Percentiles rank a stretch among this genome's conserved stretches.
These are phyloP conservation scores for Flaveria linearis DNA, from an alignment of 129 eudicot genomes.

Conservation along the genomic window DNA sequence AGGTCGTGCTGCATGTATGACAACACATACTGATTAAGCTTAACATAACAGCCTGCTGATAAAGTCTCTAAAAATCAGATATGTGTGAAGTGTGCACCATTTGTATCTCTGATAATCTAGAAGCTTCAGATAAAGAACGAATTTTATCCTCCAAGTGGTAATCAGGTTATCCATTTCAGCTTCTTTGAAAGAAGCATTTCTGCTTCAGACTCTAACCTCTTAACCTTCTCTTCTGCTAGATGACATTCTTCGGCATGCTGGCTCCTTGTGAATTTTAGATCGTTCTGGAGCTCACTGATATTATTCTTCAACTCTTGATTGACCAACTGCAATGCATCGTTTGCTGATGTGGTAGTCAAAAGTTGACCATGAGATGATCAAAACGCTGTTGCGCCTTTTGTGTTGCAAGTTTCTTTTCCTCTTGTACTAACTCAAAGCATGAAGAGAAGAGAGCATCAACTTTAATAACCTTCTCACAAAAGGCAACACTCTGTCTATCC, in stretches of 20 bases:
- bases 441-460: slow-evolving; percentile 45
- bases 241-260: slow-evolving; percentile 96
- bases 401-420: slow-evolving; percentile 51
- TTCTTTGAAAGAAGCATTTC: slow-evolving; percentile 60
- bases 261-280: slow-evolving; percentile 61
- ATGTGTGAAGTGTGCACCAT: slow-evolving; percentile 47
- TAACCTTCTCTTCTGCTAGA: slow-evolving; percentile 71
- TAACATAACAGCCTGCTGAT: slow-evolving; percentile 1
- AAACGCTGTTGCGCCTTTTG: slow-evolving; percentile 48
- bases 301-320: slow-evolving; percentile 56
- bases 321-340: slow-evolving; percentile 50
- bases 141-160: slow-evolving; percentile 59
- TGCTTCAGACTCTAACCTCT: slow-evolving; percentile 63
- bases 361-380: slow-evolving; percentile 47
- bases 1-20: slow-evolving; percentile 66
- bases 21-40: slow-evolving; percentile 29
- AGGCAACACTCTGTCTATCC: slow-evolving; percentile 58
- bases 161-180: slow-evolving; percentile 53
- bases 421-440: slow-evolving; percentile 57
- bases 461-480: slow-evolving; percentile 55
- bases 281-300: slow-evolving; percentile 70
- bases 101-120: slow-evolving; percentile 53
- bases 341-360: slow-evolving; percentile 50
- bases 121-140: slow-evolving; percentile 47
- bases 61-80: background rate